Conservation (phyloP, 164 flowering plant genomes). For the Berberis thunbergii region DNA sequence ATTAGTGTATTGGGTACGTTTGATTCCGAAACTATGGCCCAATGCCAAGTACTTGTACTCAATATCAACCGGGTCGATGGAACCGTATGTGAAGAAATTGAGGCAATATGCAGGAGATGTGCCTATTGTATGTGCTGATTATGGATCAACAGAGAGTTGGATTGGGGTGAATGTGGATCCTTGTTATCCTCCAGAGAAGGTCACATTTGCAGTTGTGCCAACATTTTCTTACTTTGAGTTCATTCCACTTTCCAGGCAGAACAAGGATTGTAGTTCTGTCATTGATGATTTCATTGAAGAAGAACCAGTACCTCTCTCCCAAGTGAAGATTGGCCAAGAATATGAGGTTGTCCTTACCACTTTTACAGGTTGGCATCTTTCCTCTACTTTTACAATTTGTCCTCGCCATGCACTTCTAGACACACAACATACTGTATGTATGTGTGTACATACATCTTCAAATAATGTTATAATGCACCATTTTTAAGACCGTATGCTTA, state of each 20-base stretch:
- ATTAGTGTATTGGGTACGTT: constrained; percentile 35
- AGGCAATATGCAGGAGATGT: constrained; percentile 64
- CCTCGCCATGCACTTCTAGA: no score
- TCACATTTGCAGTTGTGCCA: constrained; percentile 70
- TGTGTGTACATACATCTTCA: no score
- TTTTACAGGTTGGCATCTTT: constrained; percentile 55
- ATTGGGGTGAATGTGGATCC: constrained; percentile 83
- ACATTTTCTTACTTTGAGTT: constrained; percentile 85
- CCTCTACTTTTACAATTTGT: constrained; percentile 5
- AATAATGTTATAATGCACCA: no score
- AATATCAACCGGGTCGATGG: constrained; percentile 91
- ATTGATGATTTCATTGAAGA: constrained; percentile 59
- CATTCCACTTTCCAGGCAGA: constrained; percentile 58
- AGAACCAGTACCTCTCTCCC: constrained; percentile 59
- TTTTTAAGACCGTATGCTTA: no score
- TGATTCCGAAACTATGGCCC: constrained; percentile 68
- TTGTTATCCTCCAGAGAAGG: constrained; percentile 52
- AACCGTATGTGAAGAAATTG: constrained; percentile 56
- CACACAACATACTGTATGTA: no score
- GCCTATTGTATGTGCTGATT: constrained; percentile 80
- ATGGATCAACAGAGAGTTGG: constrained; percentile 94
- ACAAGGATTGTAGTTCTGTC: constrained; percentile 10
- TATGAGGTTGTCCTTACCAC: constrained; percentile 89
- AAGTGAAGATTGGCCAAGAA: constrained; percentile 60
- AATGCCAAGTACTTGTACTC: constrained; percentile 73